phyloP scores from a whole-genome alignment of 352 stramenopile genomes.

The Globisporangium paddicum region DNA sequence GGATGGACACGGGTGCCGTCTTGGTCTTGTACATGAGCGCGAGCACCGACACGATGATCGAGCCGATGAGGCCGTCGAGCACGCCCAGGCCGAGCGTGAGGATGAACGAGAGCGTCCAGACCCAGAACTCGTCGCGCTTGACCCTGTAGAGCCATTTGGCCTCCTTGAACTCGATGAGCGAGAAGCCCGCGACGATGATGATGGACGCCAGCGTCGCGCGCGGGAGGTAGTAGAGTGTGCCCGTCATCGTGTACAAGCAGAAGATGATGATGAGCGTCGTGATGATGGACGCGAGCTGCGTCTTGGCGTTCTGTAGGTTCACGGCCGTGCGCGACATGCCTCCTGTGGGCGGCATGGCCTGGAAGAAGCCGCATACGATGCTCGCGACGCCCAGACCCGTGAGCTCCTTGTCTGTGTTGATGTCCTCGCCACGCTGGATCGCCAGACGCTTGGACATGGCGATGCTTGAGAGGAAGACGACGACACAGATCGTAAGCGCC shows the following conservation, averaged over 20 bases:
- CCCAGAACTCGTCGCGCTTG: constrained; percentile 50
- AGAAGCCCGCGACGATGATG: constrained; percentile 87
- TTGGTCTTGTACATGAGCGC: constrained; percentile 58
- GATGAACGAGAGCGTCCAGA: constrained; percentile 46
- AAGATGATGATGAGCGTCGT: constrained; percentile 79
- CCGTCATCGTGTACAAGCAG: constrained; percentile 78
- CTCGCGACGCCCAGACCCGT: constrained; percentile 84
- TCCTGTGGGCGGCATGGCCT: constrained; percentile 74
- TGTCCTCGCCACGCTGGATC: constrained; percentile 57
- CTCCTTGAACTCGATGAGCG: constrained; percentile 85
- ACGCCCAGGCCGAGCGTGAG: constrained; percentile 45
- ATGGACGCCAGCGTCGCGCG: constrained; percentile 73
- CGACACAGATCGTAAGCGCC: constrained; percentile 60
- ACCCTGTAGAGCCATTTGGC: constrained; percentile 76
- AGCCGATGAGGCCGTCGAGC: constrained; percentile 39
- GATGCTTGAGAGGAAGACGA: constrained; percentile 88
- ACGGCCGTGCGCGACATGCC: constrained; percentile 86
- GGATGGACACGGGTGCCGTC: constrained; percentile 26
- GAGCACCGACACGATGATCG: constrained; percentile 49
- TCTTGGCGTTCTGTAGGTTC: constrained; percentile 83
- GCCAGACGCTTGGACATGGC: constrained; percentile 84
- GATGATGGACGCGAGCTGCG: constrained; percentile 78
- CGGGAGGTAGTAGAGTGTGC: constrained; percentile 82
- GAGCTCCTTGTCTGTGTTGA: constrained; percentile 78
- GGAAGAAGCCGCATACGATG: constrained; percentile 79